Evolutionary conservation across 78 protist species (phyloP).

Genomic region (Anaeramoeba flamelloides): DNA sequence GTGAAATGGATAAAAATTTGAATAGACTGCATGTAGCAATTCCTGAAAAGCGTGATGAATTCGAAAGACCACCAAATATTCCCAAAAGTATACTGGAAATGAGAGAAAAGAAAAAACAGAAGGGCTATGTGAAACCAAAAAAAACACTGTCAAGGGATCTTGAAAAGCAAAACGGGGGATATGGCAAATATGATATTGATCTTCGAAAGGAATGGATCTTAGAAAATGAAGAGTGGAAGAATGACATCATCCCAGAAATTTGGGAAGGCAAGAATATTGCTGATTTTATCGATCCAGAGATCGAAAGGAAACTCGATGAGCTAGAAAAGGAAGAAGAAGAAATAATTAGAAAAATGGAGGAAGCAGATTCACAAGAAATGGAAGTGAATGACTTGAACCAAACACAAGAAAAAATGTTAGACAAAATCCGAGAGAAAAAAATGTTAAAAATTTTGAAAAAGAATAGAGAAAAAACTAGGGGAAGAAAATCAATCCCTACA

Average conservation of each 20-base stretch:
- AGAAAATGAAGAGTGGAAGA: slow-evolving; percentile 54
- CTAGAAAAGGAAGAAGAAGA: no score
- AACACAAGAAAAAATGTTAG: no score
- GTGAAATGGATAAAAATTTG: slow-evolving; percentile 10
- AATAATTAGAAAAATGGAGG: no score
- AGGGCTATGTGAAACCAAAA: neutral
- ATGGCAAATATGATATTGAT: slow-evolving; percentile 33
- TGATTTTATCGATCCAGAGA: slow-evolving; percentile 89
- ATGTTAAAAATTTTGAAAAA: no score
- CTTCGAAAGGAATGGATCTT: slow-evolving; percentile 27
- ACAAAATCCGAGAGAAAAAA: no score
- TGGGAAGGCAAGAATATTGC: slow-evolving; percentile 87
- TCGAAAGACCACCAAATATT: slow-evolving; percentile 23
- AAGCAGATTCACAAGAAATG: no score
- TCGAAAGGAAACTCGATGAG: no score
- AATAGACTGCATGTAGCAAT: slow-evolving; percentile 55
- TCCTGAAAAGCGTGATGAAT: slow-evolving; percentile 52
- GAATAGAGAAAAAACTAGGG: no score
- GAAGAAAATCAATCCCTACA: no score
- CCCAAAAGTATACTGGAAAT: slow-evolving; percentile 5
- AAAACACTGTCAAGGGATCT: slow-evolving; percentile 23
- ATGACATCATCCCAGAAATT: slow-evolving; percentile 91
- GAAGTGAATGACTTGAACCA: no score
- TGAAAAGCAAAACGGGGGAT: slow-evolving; percentile 37
- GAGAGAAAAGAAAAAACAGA: slow-evolving; percentile 2